These are phyloP conservation scores for Leishmania mexicana DNA, from an alignment of 208 protist species.

Conservation along the genomic window DNA sequence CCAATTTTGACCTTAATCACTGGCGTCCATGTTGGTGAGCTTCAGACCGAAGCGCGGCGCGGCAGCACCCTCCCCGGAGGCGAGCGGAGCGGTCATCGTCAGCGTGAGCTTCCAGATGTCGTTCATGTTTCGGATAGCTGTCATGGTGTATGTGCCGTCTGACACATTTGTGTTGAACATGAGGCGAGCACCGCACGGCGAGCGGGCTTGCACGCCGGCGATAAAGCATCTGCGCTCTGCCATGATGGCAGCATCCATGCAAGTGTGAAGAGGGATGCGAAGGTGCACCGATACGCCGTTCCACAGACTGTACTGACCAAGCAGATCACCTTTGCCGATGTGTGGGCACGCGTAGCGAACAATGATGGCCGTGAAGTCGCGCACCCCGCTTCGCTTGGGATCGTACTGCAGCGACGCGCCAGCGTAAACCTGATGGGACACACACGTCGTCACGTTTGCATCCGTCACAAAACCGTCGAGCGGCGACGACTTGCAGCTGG, in stretches of 20 bases:
- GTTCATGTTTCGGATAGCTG: constrained; percentile 50
- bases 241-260: constrained; percentile 51
- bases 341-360: constrained; percentile 41
- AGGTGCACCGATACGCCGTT: constrained; percentile 50
- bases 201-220: constrained; percentile 55
- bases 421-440: constrained; percentile 33
- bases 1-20: constrained; percentile 5
- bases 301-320: constrained; percentile 53
- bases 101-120: constrained; percentile 68
- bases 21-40: constrained; percentile 44
- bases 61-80: background rate
- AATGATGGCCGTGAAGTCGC: constrained; percentile 44
- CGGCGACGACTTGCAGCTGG: constrained; percentile 25
- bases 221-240: constrained; percentile 57
- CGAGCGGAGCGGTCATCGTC: constrained; percentile 39
- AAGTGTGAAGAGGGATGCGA: constrained; percentile 53
- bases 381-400: constrained; percentile 66
- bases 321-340: constrained; percentile 54
- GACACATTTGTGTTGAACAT: constrained; percentile 60
- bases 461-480: constrained; percentile 38
- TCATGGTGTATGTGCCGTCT: constrained; percentile 42
- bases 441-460: constrained; percentile 47
- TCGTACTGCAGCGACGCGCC: constrained; percentile 55
- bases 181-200: constrained; percentile 60
- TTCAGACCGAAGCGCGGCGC: constrained; percentile 47